These are phyloP conservation scores for cucumber (Cucumis sativus) DNA, from an alignment of 306 rosid genomes.

Conservation along the genomic window DNA sequence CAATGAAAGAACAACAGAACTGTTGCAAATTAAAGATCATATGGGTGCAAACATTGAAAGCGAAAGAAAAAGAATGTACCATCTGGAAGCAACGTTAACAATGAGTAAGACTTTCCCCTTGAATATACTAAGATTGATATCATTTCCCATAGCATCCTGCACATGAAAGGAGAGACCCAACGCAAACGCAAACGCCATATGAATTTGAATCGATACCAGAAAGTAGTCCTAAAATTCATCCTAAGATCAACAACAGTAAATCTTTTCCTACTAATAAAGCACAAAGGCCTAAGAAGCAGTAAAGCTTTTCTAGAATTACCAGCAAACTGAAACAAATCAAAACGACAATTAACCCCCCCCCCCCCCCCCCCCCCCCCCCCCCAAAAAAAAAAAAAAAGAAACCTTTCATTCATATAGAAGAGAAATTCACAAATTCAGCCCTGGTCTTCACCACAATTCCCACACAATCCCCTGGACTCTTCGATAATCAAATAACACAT, in stretches of 20 bases:
- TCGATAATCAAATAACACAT: not conserved
- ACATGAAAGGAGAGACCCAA: not conserved
- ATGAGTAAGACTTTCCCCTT: conserved; percentile 64
- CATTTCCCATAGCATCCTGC: conserved; percentile 68
- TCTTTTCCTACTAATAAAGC: not conserved
- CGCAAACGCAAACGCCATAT: not conserved
- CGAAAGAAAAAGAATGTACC: conserved; percentile 26
- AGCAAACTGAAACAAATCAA: not conserved
- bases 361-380: too few species aligned
- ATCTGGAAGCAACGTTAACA: conserved; percentile 89
- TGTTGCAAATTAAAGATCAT: not conserved
- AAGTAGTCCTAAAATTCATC: not conserved
- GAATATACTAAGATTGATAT: conserved; percentile 43
- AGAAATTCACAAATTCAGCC: not conserved
- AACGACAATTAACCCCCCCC: not conserved
- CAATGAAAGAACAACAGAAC: not conserved
- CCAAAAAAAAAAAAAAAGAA: not conserved
- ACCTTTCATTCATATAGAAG: not conserved
- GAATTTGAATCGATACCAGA: not conserved
- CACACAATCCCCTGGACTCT: not conserved
- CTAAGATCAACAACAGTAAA: not conserved
- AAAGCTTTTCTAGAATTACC: not conserved
- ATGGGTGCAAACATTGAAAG: not conserved
- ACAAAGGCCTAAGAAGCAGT: not conserved
- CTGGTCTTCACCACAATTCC: not conserved